Percentiles rank a stretch among this genome's conserved stretches.
These are phyloP conservation scores for Phytophthora pistaciae DNA, from an alignment of 352 stramenopile genomes.

Conservation along the genomic window DNA sequence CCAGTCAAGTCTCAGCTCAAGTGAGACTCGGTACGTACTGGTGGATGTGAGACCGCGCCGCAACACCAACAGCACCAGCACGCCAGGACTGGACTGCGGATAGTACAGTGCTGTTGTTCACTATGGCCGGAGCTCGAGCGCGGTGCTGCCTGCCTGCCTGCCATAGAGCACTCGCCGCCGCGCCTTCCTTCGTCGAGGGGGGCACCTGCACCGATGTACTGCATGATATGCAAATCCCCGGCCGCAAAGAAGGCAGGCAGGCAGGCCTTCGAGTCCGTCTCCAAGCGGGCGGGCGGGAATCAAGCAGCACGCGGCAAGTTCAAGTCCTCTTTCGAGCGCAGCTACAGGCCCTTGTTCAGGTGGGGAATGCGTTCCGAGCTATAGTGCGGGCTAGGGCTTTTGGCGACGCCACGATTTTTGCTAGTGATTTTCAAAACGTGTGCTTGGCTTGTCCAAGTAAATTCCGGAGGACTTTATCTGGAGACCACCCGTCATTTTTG, in stretches of 20 bases:
- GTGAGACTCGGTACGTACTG: no score
- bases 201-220: slow-evolving; percentile 1
- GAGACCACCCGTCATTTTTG: no score
- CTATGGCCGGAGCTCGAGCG: no score
- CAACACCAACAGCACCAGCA: background rate
- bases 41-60: background rate
- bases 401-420: no score
- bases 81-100: background rate
- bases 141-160: background rate
- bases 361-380: no score
- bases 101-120: background rate
- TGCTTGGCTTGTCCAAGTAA: no score
- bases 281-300: slow-evolving; percentile 5
- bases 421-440: no score
- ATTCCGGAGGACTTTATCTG: no score
- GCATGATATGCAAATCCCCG: slow-evolving; percentile 20
- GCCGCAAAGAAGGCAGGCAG: background rate
- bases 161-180: slow-evolving; percentile 10
- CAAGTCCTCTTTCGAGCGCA: slow-evolving; percentile 25
- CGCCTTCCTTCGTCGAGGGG: background rate
- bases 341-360: background rate
- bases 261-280: background rate
- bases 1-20: background rate
- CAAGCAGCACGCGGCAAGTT: slow-evolving; percentile 21
- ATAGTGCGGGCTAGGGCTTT: no score